A percentile compares a stretch with the other conserved stretches of the same genome.
Evolutionary conservation across 768 basidiomycete species (phyloP).

Genomic region (Kwoniella sp.): DNA sequence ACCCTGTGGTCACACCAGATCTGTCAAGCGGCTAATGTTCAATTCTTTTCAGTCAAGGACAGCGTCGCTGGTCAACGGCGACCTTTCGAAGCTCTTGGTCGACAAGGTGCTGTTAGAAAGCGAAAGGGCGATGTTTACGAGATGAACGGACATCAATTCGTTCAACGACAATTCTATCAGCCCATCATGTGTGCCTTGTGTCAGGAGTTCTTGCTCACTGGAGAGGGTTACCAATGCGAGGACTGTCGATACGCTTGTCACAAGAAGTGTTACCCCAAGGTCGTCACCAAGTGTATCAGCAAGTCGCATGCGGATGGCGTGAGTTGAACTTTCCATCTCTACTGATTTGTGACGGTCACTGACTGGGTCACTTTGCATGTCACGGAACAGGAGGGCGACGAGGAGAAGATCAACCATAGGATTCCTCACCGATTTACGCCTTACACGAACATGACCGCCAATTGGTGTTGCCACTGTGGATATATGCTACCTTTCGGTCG

Average conservation of each 20-base stretch:
- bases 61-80: conserved; percentile 80
- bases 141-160: conserved; percentile 99
- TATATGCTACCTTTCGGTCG: conserved; percentile 96
- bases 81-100: conserved; percentile 92
- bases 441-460: conserved; percentile 93
- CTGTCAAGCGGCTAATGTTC: conserved; percentile 2
- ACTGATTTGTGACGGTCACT: background rate
- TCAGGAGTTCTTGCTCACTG: conserved; percentile 95
- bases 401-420: conserved; percentile 98
- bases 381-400: conserved; percentile 92
- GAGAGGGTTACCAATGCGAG: conserved; percentile 97
- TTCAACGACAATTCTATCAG: conserved; percentile 96
- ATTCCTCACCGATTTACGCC: conserved; percentile 98
- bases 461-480: conserved; percentile 99
- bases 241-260: conserved; percentile 99
- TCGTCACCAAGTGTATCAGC: conserved; percentile 98
- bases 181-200: conserved; percentile 98
- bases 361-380: too few species aligned
- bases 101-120: conserved; percentile 96
- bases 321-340: conserved; percentile 54
- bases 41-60: conserved; percentile 76
- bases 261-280: conserved; percentile 98
- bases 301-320: conserved; percentile 88
- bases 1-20: background rate
- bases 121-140: conserved; percentile 98